Evolutionary conservation across 2,329 filamentous ascomycete genomes (phyloP).

Genomic region (Parasarocladium wereldwijsianum): DNA sequence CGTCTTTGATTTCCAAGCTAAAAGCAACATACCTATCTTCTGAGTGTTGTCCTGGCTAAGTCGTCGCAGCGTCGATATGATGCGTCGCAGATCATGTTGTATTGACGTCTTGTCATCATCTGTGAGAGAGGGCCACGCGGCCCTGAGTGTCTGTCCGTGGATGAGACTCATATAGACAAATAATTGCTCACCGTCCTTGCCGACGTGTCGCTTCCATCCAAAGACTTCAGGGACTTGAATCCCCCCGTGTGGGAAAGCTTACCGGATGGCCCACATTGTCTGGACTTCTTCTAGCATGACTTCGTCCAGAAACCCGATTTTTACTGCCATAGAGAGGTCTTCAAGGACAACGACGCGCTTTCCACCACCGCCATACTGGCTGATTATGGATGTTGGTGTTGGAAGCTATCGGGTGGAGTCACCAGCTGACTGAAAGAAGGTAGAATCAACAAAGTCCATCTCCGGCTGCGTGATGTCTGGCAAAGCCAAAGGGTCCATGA

Average conservation of each 20-base stretch:
- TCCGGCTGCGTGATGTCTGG: slow-evolving; percentile 1
- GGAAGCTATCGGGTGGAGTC: slow-evolving; percentile 1
- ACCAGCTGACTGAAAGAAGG: slow-evolving; percentile 3
- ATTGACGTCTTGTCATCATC: slow-evolving; percentile 3
- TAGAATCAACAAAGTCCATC: slow-evolving; percentile 4
- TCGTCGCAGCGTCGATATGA: not conserved
- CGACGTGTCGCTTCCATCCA: slow-evolving; percentile 2
- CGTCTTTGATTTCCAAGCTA: not conserved
- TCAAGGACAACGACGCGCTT: not conserved
- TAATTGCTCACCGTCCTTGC: not conserved
- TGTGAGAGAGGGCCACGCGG: slow-evolving; percentile 1
- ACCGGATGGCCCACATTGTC: slow-evolving; percentile 2
- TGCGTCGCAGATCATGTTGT: slow-evolving; percentile 1
- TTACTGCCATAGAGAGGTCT: slow-evolving; percentile 1
- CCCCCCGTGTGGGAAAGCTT: slow-evolving; percentile 2
- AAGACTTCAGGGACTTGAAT: slow-evolving; percentile 4
- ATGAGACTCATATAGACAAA: slow-evolving; percentile 5
- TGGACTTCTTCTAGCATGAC: slow-evolving; percentile 4
- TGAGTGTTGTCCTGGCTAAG: slow-evolving; percentile 1
- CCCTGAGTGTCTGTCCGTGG: not conserved
- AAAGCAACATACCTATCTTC: slow-evolving; percentile 1
- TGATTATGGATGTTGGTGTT: slow-evolving; percentile 3
- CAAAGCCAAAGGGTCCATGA: not conserved
- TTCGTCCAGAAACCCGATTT: not conserved
- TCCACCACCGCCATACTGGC: slow-evolving; percentile 1